Base-by-base conservation (phyloP, 1,284 basidiomycete genomes). In the Cryptococcus wingfieldii region DNA sequence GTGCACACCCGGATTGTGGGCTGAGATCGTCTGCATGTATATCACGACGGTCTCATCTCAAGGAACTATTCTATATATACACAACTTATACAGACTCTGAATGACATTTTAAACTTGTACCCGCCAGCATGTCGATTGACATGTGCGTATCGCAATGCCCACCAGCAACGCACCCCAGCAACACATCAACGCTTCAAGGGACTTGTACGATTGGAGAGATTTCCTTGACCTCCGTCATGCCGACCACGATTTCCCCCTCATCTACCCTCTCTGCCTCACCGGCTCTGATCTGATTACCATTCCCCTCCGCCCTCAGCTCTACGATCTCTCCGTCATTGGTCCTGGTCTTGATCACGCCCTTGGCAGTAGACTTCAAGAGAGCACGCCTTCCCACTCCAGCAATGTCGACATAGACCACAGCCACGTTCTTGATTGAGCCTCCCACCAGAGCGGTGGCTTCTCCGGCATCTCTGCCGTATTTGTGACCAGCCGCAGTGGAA, bases 391-490 rank as follows among this genome's bases (percentile, higher is more conserved):
- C 88, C 37, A 89, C 81, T 0, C 88, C 87, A 1, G 80, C 78
- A 75, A 86, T 80, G 69, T 90, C 87, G 51, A 89, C 81, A 70
- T 89, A 89, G 38, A 90, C 86, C 38, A 89, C 80, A 2, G 82
- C 84, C 23, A 88, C 83, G 75, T 90, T 89, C 55, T 82, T 79
- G 2, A 79, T 76, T 37, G 83, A 83, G 0, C 84, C 84, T 14
- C 85, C 85, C 8, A 84, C 79, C 55, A 85, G 76, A 53, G 80
- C 70, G 4, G 83, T 81, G 44, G 82, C 82, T 55, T 84, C 78
- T 13, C 80, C 86, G 3, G 84, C 86, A 50, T 85, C 83, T 0
- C 80, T 64, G 2, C 88, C 88, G 67, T 86, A 87, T 62, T 82
- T 83, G 65, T 69, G 69, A 16, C 81, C 81, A 28, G 87, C 80